Conservation (phyloP, 306 rosid genomes). For the Trifolium fragiferum region DNA sequence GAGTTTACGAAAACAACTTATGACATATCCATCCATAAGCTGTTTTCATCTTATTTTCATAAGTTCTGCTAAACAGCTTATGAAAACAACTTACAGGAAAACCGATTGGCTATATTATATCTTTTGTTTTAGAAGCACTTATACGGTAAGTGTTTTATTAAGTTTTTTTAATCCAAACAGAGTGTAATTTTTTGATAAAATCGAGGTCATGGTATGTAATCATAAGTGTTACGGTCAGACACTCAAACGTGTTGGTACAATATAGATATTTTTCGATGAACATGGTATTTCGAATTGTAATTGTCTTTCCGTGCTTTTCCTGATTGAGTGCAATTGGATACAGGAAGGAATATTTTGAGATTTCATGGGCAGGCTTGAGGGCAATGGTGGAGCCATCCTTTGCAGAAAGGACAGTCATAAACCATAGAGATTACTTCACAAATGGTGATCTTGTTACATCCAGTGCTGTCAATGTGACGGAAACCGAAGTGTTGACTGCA, state of each 20-base stretch:
- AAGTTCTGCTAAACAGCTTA: background rate
- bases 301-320: constrained; percentile 7
- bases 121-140: background rate
- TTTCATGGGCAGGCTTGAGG: constrained; percentile 80
- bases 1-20: background rate
- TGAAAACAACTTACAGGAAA: background rate
- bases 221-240: background rate
- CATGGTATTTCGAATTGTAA: constrained; percentile 2
- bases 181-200: background rate
- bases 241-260: background rate
- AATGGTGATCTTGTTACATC: constrained; percentile 56
- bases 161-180: background rate
- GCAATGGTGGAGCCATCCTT: constrained; percentile 82
- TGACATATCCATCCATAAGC: background rate
- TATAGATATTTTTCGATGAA: constrained; percentile 8
- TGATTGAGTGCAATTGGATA: constrained; percentile 39
- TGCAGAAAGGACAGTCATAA: constrained; percentile 64
- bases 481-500: constrained; percentile 63
- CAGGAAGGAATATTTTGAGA: constrained; percentile 92
- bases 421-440: constrained; percentile 68
- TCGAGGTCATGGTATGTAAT: background rate
- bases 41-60: background rate
- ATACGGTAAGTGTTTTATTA: background rate
- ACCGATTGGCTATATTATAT: background rate
- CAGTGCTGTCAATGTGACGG: constrained; percentile 54